Percentiles rank a stretch among this genome's conserved stretches.
Evolutionary conservation across 2,329 filamentous ascomycete species (phyloP).

Genomic region (Colletotrichum shisoi): DNA sequence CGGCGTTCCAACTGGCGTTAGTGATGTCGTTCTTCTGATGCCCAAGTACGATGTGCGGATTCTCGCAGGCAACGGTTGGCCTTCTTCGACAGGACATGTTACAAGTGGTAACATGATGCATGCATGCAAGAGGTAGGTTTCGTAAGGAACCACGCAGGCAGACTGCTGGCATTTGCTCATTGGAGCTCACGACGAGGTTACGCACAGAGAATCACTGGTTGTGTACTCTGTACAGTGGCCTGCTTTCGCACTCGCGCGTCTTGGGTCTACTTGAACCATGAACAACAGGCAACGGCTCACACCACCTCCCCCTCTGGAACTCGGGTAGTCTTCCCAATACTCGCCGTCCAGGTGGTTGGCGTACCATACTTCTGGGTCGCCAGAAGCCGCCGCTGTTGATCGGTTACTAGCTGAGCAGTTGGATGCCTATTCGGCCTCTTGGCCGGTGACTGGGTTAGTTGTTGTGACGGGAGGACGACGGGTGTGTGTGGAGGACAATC

Average conservation of each 20-base stretch:
- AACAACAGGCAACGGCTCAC: slow-evolving; percentile 14
- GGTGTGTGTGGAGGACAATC: slow-evolving; percentile 8
- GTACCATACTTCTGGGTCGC: slow-evolving; percentile 15
- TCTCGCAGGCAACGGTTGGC: neutral
- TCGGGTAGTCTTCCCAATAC: neutral
- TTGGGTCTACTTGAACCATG: neutral
- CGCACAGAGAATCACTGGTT: slow-evolving; percentile 7
- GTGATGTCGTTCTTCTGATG: neutral
- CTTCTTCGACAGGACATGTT: neutral
- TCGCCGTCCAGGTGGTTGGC: slow-evolving; percentile 4
- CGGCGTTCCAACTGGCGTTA: neutral
- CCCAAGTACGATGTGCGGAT: neutral
- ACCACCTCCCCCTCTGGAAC: slow-evolving; percentile 7
- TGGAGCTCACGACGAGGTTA: slow-evolving; percentile 11
- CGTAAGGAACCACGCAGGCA: slow-evolving; percentile 18
- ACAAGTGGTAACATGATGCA: slow-evolving; percentile 11
- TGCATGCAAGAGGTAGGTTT: neutral
- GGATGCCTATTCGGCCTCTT: slow-evolving; percentile 16
- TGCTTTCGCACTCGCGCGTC: slow-evolving; percentile 25
- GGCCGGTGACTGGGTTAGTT: slow-evolving; percentile 24
- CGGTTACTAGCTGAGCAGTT: slow-evolving; percentile 9
- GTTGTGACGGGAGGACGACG: neutral
- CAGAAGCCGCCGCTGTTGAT: neutral
- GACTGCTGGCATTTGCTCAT: slow-evolving; percentile 18
- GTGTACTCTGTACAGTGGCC: neutral